Percentiles rank a stretch among this genome's conserved stretches.
These are phyloP conservation scores for Teratosphaeria pseudoeucalypti DNA, from an alignment of 2,329 filamentous ascomycete species.

Conservation along the genomic window DNA sequence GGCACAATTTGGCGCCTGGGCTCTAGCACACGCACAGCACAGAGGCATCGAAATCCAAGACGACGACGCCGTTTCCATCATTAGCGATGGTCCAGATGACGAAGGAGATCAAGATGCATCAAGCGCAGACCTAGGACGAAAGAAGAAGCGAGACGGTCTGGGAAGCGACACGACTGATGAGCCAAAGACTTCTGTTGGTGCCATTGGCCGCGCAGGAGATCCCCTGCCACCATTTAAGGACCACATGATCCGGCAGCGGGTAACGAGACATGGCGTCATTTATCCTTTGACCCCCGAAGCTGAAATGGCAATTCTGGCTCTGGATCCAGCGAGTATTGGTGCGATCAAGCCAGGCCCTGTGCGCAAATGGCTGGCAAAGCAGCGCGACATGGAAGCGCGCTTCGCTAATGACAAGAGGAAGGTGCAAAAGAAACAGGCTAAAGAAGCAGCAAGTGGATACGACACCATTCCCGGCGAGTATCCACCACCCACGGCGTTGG, in stretches of 20 bases:
- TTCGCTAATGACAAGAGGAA: slow-evolving; percentile 60
- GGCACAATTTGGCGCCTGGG: slow-evolving; percentile 89
- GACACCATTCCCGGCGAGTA: slow-evolving; percentile 60
- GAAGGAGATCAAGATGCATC: slow-evolving; percentile 5
- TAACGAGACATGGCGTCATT: slow-evolving; percentile 67
- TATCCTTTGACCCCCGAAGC: slow-evolving; percentile 54
- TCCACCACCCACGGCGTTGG: slow-evolving; percentile 71
- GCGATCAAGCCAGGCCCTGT: slow-evolving; percentile 71
- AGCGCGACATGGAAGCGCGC: slow-evolving; percentile 60
- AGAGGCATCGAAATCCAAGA: slow-evolving; percentile 70
- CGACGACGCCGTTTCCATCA: slow-evolving; percentile 65
- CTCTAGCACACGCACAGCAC: slow-evolving; percentile 70
- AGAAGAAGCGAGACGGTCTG: slow-evolving; percentile 2
- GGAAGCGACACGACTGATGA: slow-evolving; percentile 9
- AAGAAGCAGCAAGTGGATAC: slow-evolving; percentile 63
- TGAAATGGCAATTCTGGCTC: slow-evolving; percentile 55
- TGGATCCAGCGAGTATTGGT: slow-evolving; percentile 58
- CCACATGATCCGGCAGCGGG: slow-evolving; percentile 85
- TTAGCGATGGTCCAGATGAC: slow-evolving; percentile 46
- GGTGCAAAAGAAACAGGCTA: slow-evolving; percentile 62
- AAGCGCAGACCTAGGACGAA: slow-evolving; percentile 6
- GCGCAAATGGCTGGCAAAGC: slow-evolving; percentile 70
- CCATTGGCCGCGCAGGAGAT: slow-evolving; percentile 80
- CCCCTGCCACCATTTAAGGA: slow-evolving; percentile 66
- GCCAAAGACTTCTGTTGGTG: slow-evolving; percentile 15